Evolutionary conservation across 495 filamentous ascomycete genomes (phyloP).

Genomic region (Penicillium pancosmium): DNA sequence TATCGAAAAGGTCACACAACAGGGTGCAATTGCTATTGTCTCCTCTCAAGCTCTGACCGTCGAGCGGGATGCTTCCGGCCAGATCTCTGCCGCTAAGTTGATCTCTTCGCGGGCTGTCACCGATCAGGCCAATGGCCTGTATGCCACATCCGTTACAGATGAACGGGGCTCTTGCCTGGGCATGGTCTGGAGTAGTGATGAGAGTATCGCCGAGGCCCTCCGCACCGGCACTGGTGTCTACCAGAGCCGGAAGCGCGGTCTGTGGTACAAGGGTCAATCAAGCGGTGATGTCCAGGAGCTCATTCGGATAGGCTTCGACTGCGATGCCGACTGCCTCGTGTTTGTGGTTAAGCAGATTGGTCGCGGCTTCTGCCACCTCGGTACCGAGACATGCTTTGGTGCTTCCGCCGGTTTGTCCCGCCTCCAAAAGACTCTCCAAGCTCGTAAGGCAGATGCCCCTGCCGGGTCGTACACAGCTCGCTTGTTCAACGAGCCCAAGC

Average conservation of each 20-base stretch:
- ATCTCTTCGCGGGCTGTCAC: slow-evolving; percentile 70
- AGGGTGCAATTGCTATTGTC: slow-evolving; percentile 77
- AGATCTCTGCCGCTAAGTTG: slow-evolving; percentile 68
- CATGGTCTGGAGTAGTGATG: slow-evolving; percentile 88
- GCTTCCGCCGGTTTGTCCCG: slow-evolving; percentile 76
- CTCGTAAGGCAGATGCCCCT: slow-evolving; percentile 78
- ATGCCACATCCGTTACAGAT: slow-evolving; percentile 87
- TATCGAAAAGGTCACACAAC: slow-evolving; percentile 53
- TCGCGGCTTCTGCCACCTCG: slow-evolving; percentile 90
- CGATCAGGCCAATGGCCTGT: slow-evolving; percentile 82
- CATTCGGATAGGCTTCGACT: slow-evolving; percentile 81
- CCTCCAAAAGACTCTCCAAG: slow-evolving; percentile 80
- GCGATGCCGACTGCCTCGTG: slow-evolving; percentile 87
- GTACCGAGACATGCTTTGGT: slow-evolving; percentile 90
- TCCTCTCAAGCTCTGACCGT: slow-evolving; percentile 68
- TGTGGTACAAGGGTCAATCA: slow-evolving; percentile 96
- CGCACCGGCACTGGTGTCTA: slow-evolving; percentile 91
- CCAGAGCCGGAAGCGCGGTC: slow-evolving; percentile 87
- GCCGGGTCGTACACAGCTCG: slow-evolving; percentile 90
- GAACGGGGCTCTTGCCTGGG: slow-evolving; percentile 85
- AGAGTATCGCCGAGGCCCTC: slow-evolving; percentile 85
- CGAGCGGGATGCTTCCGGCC: slow-evolving; percentile 56
- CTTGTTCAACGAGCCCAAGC: slow-evolving; percentile 86
- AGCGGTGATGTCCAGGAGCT: slow-evolving; percentile 93
- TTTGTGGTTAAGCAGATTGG: slow-evolving; percentile 91